Percentiles rank a stretch among this genome's conserved stretches.
phyloP scores from a whole-genome alignment of 2,329 filamentous ascomycete species.

The Beauveria bassiana region DNA sequence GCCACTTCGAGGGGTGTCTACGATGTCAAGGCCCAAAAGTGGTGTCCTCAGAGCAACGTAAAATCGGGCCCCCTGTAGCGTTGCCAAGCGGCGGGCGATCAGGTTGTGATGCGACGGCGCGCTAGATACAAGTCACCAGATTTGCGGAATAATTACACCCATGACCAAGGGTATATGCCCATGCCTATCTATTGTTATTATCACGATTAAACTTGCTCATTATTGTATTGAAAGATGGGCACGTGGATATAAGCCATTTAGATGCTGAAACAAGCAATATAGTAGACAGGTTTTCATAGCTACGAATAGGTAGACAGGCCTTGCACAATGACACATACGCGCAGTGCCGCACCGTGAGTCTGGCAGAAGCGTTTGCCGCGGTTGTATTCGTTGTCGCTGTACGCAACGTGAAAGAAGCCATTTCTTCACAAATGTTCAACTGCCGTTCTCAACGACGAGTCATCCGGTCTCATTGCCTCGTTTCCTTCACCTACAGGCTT shows the following conservation, averaged over 20 bases:
- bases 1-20: neutral
- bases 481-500: neutral
- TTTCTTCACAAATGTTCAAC: neutral
- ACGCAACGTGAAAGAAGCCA: neutral
- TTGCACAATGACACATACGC: too few species aligned
- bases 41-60: neutral
- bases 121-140: neutral
- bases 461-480: neutral
- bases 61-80: neutral
- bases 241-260: too few species aligned
- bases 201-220: too few species aligned
- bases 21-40: neutral
- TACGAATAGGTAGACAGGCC: too few species aligned
- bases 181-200: too few species aligned
- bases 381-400: neutral
- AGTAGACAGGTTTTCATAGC: too few species aligned
- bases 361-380: neutral
- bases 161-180: too few species aligned
- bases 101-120: conserved; percentile 9
- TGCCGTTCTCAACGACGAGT: neutral
- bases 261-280: too few species aligned
- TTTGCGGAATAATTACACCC: neutral
- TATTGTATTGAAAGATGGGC: too few species aligned
- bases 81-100: neutral
- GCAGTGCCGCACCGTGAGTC: too few species aligned